phyloP scores from a whole-genome alignment of 1,139 yeast genomes.

The Sugiyamaella pinicola region DNA sequence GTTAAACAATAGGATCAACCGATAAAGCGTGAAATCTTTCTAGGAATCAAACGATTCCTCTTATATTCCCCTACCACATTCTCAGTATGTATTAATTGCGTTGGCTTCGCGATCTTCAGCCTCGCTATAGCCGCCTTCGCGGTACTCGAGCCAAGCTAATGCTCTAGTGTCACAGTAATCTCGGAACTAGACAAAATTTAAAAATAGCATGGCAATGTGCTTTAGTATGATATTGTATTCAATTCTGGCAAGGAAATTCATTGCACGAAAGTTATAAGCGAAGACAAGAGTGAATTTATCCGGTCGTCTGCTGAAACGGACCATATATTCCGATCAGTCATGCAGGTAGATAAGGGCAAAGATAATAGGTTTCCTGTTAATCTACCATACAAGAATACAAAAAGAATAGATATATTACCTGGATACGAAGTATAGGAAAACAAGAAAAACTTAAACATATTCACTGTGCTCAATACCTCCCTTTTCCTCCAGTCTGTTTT shows the following conservation, averaged over 20 bases:
- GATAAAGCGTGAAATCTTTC: neutral
- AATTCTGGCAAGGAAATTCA: too few relatives aligned
- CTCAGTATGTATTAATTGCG: neutral
- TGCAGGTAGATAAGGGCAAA: neutral
- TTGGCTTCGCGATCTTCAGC: neutral
- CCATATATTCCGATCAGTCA: too few relatives aligned
- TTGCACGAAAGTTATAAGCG: too few relatives aligned
- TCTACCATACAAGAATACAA: neutral
- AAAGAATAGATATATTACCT: neutral
- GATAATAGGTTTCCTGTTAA: too few relatives aligned
- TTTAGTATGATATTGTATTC: too few relatives aligned
- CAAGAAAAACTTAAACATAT: neutral
- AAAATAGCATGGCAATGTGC: too few relatives aligned
- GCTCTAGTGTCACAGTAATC: too few relatives aligned
- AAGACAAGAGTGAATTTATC: too few relatives aligned
- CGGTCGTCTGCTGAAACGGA: too few relatives aligned
- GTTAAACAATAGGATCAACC: constrained; percentile 1
- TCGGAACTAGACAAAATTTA: too few relatives aligned
- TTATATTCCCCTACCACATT: neutral
- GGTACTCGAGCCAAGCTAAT: too few relatives aligned
- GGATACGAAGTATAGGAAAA: neutral
- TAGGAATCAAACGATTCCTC: neutral
- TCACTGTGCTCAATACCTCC: constrained; percentile 20
- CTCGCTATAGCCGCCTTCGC: neutral
- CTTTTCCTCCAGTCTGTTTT: constrained; percentile 20